phyloP scores from a whole-genome alignment of 148 eudicot genomes.

The Gaultheria prostrata region DNA sequence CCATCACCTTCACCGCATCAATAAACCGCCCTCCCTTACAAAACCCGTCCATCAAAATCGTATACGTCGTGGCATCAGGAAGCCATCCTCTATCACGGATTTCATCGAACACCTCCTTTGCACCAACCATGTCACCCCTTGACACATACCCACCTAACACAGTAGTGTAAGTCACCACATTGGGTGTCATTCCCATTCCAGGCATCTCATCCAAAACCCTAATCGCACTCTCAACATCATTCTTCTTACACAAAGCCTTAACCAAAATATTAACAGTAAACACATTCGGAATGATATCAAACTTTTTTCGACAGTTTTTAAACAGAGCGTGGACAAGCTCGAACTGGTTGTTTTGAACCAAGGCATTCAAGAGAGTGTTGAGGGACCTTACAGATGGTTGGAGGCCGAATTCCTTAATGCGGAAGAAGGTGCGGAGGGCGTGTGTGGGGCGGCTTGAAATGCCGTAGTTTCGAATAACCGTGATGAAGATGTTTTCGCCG shows the following conservation, averaged over 20 bases:
- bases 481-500: slow-evolving; percentile 55
- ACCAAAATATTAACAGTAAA: slow-evolving; percentile 67
- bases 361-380: slow-evolving; percentile 62
- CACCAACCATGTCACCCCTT: slow-evolving; percentile 59
- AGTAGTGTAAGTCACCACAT: slow-evolving; percentile 74
- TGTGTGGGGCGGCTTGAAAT: slow-evolving; percentile 54
- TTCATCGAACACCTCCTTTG: slow-evolving; percentile 60
- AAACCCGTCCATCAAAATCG: slow-evolving; percentile 78
- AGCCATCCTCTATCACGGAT: slow-evolving; percentile 75
- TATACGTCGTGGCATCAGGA: slow-evolving; percentile 80
- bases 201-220: slow-evolving; percentile 76
- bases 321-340: slow-evolving; percentile 60
- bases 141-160: slow-evolving; percentile 61
- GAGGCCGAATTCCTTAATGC: slow-evolving; percentile 52
- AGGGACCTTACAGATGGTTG: slow-evolving; percentile 60
- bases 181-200: slow-evolving; percentile 68
- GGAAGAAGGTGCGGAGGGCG: slow-evolving; percentile 52
- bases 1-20: slow-evolving; percentile 84
- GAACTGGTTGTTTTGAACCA: slow-evolving; percentile 60
- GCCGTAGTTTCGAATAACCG: slow-evolving; percentile 67
- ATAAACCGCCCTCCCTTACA: slow-evolving; percentile 56
- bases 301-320: slow-evolving; percentile 42
- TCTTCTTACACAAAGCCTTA: slow-evolving; percentile 64
- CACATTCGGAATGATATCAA: slow-evolving; percentile 63
- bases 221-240: slow-evolving; percentile 58